Base-by-base conservation (phyloP, 495 filamentous ascomycete species). In the Lindgomyces ingoldianus region DNA sequence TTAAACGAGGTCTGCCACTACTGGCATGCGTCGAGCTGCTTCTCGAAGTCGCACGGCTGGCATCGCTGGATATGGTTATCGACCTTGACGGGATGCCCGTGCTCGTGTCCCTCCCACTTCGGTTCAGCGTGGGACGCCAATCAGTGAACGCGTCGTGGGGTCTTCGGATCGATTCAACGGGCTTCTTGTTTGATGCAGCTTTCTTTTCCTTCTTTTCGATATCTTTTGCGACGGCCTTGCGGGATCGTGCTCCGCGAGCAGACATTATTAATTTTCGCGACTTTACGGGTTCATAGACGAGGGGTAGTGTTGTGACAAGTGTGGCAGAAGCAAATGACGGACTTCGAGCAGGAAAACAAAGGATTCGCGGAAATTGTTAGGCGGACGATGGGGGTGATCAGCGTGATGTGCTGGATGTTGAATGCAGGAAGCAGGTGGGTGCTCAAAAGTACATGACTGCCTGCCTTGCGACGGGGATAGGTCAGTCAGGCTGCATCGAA, bases 201-300 rank as follows among this genome's bases (percentile, higher is more conserved):
- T 71, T 73, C 56, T 69, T 66, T 47, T 71, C 70, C 53, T 70
- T 69, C 48, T 73, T 73, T 25, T 70, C 65, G 27, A 73, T 73
- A 18, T 73, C 52, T 30, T 73, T 73, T 4, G 36, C 51, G 33
- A 71, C 57, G 24, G 57, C 68, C 65, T 73, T 73, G 4, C 70
- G 68, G 48, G 64, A 66, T 25, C 68, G 51, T 0, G 68, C 68
- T 11, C 70, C 70, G 55, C 70, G 39, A n/a, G 60, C 68, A 6
- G 70, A 67, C 70, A 73, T 73, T 14, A 21, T 64, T 14, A 33
- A 55, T 26, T 29, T 19, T 11, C 21, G 1, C 2, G 29, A 16
- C 0, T 33, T n/a, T 25, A 4, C 22, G 19, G 52, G 51, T 45
- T 16, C 3, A 39, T n/a, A 14, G 27, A 39, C 30, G 29, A 36